Percentiles rank a stretch among this genome's conserved stretches.
Evolutionary conservation across 768 basidiomycete genomes (phyloP).

Genomic region (Serpula lacrymans): DNA sequence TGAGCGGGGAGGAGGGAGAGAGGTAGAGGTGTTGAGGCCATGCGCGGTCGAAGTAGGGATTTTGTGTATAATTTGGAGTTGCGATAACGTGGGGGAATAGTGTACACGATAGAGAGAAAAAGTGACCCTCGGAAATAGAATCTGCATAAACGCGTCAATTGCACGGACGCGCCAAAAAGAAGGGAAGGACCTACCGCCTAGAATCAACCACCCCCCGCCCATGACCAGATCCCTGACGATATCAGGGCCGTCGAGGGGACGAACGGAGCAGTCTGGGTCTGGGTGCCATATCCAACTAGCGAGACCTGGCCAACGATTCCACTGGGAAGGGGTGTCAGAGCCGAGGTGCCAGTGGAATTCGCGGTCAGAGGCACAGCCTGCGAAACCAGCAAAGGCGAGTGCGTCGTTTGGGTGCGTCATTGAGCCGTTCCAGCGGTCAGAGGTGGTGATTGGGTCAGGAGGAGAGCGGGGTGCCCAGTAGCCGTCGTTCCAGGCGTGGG

Average conservation of each 20-base stretch:
- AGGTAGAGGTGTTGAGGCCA: slow-evolving; percentile 68
- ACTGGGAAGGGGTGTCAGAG: slow-evolving; percentile 44
- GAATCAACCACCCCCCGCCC: slow-evolving; percentile 65
- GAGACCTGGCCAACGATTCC: slow-evolving; percentile 50
- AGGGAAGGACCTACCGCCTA: slow-evolving; percentile 49
- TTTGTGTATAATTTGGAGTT: slow-evolving; percentile 55
- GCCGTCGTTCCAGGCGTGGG: slow-evolving; percentile 32
- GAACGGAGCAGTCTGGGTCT: slow-evolving; percentile 39
- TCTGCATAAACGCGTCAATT: slow-evolving; percentile 34
- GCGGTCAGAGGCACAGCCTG: slow-evolving; percentile 59
- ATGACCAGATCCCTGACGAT: slow-evolving; percentile 59
- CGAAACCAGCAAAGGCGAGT: slow-evolving; percentile 50
- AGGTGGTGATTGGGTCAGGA: slow-evolving; percentile 27
- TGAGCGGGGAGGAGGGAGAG: slow-evolving; percentile 49
- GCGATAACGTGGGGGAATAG: slow-evolving; percentile 66
- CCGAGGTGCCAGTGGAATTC: slow-evolving; percentile 66
- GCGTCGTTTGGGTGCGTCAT: slow-evolving; percentile 43
- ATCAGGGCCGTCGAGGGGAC: slow-evolving; percentile 36
- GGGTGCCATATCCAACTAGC: slow-evolving; percentile 55
- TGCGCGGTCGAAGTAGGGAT: slow-evolving; percentile 54
- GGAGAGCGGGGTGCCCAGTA: slow-evolving; percentile 42
- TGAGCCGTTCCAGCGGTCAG: no score
- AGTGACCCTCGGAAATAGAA: slow-evolving; percentile 69
- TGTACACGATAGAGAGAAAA: slow-evolving; percentile 67
- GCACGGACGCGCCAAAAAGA: background rate